Percentiles rank a stretch among this genome's conserved stretches.
These are phyloP conservation scores for Aspergillus clavatus DNA, from an alignment of 2,329 filamentous ascomycete species.

Conservation along the genomic window DNA sequence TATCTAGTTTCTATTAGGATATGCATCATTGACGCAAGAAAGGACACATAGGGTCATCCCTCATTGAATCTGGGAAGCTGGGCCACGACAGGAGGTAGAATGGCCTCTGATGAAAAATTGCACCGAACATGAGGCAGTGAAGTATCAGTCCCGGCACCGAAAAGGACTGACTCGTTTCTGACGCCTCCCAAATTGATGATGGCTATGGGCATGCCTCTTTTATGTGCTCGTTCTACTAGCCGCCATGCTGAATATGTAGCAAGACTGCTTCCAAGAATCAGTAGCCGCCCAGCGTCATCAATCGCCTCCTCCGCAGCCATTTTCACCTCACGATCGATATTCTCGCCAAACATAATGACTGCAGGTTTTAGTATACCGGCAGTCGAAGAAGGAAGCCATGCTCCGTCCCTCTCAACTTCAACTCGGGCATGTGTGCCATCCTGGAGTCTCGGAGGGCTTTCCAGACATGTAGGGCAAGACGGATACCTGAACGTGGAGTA, in stretches of 20 bases:
- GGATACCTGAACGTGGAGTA: conserved; percentile 91
- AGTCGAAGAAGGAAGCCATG: conserved; percentile 61
- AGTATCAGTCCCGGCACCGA: conserved; percentile 23
- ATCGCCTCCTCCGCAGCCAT: conserved; percentile 71
- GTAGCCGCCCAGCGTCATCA: conserved; percentile 66
- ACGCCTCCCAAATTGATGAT: conserved; percentile 69
- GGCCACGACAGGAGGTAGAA: conserved; percentile 39
- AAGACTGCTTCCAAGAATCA: conserved; percentile 82
- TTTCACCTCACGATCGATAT: conserved; percentile 66
- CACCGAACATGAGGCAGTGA: conserved; percentile 36
- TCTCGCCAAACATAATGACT: conserved; percentile 96
- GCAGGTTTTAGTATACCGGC: conserved; percentile 86
- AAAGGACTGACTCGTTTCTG: conserved; percentile 42
- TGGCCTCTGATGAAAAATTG: conserved; percentile 38
- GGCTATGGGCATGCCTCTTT: conserved; percentile 77
- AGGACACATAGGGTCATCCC: background rate
- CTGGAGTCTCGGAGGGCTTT: conserved; percentile 52
- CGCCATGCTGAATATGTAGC: conserved; percentile 96
- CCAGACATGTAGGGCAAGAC: conserved; percentile 74
- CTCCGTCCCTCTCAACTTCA: conserved; percentile 72
- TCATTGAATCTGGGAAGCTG: conserved; percentile 19
- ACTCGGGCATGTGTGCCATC: conserved; percentile 57
- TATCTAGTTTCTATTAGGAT: too few species aligned
- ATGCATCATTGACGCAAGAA: too few species aligned
- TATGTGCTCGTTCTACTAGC: conserved; percentile 75